A percentile compares a stretch with the other conserved stretches of the same genome.
Evolutionary conservation across 495 filamentous ascomycete genomes (phyloP).

Genomic region (Tricharina praecox): DNA sequence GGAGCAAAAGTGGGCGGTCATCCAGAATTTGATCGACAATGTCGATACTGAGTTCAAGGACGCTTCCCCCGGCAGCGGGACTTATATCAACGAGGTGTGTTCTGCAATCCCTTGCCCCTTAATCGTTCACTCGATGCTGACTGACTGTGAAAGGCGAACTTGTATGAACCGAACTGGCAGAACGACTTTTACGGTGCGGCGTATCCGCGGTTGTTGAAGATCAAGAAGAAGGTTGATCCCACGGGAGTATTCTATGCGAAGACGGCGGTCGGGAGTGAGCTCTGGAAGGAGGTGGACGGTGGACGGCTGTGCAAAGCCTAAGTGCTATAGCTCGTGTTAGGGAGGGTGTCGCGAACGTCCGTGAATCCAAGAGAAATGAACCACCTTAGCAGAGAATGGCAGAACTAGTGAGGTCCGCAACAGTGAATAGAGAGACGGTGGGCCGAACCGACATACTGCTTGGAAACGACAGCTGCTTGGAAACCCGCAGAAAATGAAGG

Average conservation of each 20-base stretch:
- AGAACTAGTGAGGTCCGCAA: no score
- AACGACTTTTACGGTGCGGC: slow-evolving; percentile 36
- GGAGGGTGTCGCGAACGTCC: no score
- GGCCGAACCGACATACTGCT: no score
- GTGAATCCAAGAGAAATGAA: no score
- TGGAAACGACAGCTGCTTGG: no score
- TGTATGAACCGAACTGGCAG: slow-evolving; percentile 33
- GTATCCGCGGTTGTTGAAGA: slow-evolving; percentile 31
- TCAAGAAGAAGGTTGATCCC: slow-evolving; percentile 42
- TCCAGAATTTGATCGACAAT: slow-evolving; percentile 24
- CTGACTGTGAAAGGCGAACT: slow-evolving; percentile 30
- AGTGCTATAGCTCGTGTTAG: no score
- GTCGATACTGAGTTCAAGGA: slow-evolving; percentile 10
- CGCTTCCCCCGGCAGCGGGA: slow-evolving; percentile 29
- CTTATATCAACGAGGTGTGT: slow-evolving; percentile 31
- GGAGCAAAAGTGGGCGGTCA: slow-evolving; percentile 4
- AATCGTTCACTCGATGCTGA: no score
- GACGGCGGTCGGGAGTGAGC: slow-evolving; percentile 45
- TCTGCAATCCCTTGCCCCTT: no score
- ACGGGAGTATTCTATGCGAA: slow-evolving; percentile 40
- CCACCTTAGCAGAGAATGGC: no score
- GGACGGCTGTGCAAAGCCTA: slow-evolving; percentile 23
- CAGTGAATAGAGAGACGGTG: no score
- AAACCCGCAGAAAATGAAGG: no score
- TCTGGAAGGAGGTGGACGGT: slow-evolving; percentile 34